Percentiles rank a stretch among this genome's conserved stretches.
Evolutionary conservation across 2,329 filamentous ascomycete species (phyloP).

Genomic region (Hypoxylon sp.): DNA sequence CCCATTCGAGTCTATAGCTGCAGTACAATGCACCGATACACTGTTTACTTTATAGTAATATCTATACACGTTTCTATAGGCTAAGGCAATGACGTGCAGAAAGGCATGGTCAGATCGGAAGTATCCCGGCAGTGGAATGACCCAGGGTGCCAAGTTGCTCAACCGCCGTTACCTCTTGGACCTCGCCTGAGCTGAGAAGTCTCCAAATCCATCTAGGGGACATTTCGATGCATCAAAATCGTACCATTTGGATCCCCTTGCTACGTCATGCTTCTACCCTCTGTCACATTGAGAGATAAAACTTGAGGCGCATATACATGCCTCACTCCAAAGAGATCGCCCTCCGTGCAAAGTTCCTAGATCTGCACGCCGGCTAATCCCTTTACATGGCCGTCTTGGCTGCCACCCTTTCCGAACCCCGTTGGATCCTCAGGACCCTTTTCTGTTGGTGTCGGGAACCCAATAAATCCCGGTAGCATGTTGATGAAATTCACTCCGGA

Average conservation of each 20-base stretch:
- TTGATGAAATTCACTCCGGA: conserved; percentile 28
- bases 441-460: conserved; percentile 33
- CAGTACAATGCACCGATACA: conserved; percentile 29
- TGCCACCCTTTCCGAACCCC: conserved; percentile 28
- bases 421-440: neutral
- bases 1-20: conserved; percentile 27
- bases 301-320: conserved; percentile 28
- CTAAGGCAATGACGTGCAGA: conserved; percentile 43
- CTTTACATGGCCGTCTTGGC: conserved; percentile 33
- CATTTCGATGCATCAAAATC: conserved; percentile 39
- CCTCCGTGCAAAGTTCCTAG: conserved; percentile 21
- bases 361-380: conserved; percentile 37
- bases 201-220: conserved; percentile 29
- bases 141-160: conserved; percentile 34
- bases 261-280: conserved; percentile 35
- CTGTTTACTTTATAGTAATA: conserved; percentile 40
- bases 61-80: conserved; percentile 34
- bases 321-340: conserved; percentile 33
- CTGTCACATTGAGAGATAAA: conserved; percentile 39
- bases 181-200: conserved; percentile 29
- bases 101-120: conserved; percentile 41
- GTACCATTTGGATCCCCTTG: conserved; percentile 37
- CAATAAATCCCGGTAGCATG: conserved; percentile 37
- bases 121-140: conserved; percentile 43
- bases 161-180: conserved; percentile 27